Evolutionary conservation across 495 filamentous ascomycete species (phyloP).

Genomic region (Platismatia glauca): DNA sequence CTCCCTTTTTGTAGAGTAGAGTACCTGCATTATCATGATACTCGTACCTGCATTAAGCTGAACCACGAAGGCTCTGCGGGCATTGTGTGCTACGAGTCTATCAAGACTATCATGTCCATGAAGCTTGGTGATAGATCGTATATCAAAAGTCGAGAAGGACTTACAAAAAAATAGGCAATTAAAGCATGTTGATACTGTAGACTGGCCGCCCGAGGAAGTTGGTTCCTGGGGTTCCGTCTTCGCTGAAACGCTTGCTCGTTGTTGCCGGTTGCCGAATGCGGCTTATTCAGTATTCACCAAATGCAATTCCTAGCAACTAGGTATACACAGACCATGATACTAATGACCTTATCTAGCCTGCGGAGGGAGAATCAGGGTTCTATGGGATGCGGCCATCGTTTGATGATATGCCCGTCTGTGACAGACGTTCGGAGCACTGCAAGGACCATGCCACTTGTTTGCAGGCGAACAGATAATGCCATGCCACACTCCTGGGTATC

Average conservation of each 20-base stretch:
- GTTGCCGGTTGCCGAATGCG: too few relatives aligned
- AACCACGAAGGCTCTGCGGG: neutral
- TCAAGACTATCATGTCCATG: neutral
- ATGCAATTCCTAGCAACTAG: neutral
- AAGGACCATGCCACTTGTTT: neutral
- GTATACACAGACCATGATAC: neutral
- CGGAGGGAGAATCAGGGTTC: neutral
- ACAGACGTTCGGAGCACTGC: neutral
- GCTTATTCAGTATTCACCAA: neutral
- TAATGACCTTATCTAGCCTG: neutral
- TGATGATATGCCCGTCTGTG: neutral
- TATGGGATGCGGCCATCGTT: neutral
- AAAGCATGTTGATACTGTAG: neutral
- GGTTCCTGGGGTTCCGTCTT: neutral
- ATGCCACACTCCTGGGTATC: conserved; percentile 9
- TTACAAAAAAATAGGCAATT: too few relatives aligned
- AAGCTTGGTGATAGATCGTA: neutral
- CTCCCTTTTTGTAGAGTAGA: too few relatives aligned
- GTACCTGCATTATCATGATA: too few relatives aligned
- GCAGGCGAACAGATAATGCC: neutral
- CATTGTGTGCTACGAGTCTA: neutral
- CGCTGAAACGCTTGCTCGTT: conserved; percentile 3
- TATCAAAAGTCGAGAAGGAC: neutral
- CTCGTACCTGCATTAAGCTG: neutral
- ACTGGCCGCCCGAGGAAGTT: too few relatives aligned